Conservation (phyloP, 768 basidiomycete species). For the Phallus indusiatus region DNA sequence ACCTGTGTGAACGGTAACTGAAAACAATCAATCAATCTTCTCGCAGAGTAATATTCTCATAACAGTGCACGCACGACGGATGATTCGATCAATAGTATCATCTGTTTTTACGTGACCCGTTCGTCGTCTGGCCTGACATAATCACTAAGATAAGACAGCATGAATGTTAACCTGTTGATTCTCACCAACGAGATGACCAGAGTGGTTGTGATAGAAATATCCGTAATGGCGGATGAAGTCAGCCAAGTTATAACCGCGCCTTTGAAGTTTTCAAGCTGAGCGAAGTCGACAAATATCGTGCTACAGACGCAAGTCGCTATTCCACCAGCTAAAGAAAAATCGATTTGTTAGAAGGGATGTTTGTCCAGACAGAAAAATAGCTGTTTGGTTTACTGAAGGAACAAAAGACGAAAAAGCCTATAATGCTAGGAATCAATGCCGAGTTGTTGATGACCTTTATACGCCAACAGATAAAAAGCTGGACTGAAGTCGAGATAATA, state of each 20-base stretch:
- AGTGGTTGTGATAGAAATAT: not conserved
- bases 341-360: not conserved
- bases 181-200: not conserved
- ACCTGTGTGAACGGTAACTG: slow-evolving; percentile 27
- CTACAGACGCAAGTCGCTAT: not conserved
- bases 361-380: not conserved
- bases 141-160: not conserved
- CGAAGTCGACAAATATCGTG: not conserved
- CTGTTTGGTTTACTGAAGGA: slow-evolving; percentile 22
- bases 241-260: not conserved
- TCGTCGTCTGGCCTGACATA: not conserved
- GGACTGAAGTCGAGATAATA: slow-evolving; percentile 30
- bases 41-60: not conserved
- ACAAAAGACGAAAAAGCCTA: slow-evolving; percentile 21
- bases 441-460: slow-evolving; percentile 26
- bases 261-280: not conserved
- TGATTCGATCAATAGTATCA: not conserved
- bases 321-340: not conserved
- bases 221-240: not conserved
- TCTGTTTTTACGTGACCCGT: not conserved
- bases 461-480: slow-evolving; percentile 34
- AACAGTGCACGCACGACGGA: slow-evolving; percentile 8
- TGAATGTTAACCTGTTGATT: not conserved
- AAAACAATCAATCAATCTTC: not conserved
- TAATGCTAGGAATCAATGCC: slow-evolving; percentile 19